Percentiles rank a stretch among this genome's conserved stretches.
These are phyloP conservation scores for Stereum hirsutum DNA, from an alignment of 1,284 basidiomycete species.

Conservation along the genomic window DNA sequence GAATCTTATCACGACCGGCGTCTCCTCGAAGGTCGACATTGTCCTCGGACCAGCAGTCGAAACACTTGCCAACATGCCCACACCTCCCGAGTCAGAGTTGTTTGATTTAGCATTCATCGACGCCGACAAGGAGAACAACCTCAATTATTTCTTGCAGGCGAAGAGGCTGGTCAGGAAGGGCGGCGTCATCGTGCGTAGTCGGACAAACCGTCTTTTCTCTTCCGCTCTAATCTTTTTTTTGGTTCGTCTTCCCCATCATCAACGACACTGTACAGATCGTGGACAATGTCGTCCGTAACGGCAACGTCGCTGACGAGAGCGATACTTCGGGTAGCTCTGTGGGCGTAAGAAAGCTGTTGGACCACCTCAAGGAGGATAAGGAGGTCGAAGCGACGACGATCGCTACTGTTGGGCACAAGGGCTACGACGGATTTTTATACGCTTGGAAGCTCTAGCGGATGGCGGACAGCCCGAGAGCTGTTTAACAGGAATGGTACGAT, in stretches of 20 bases:
- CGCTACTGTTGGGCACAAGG: slow-evolving; percentile 51
- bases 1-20: slow-evolving; percentile 40
- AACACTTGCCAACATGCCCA: slow-evolving; percentile 29
- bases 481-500: too few species aligned
- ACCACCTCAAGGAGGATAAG: slow-evolving; percentile 37
- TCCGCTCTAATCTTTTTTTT: too few species aligned
- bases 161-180: slow-evolving; percentile 44
- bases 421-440: slow-evolving; percentile 54
- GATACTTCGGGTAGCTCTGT: slow-evolving; percentile 27
- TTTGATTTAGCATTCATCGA: slow-evolving; percentile 59
- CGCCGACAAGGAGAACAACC: slow-evolving; percentile 45
- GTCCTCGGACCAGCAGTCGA: slow-evolving; percentile 42
- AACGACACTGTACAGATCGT: slow-evolving; percentile 48
- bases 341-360: slow-evolving; percentile 40
- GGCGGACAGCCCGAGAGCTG: too few species aligned
- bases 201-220: too few species aligned
- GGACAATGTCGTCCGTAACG: slow-evolving; percentile 52
- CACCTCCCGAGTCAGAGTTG: slow-evolving; percentile 28
- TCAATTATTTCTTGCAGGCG: slow-evolving; percentile 42
- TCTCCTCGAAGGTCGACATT: slow-evolving; percentile 35
- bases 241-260: too few species aligned
- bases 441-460: slow-evolving; percentile 20
- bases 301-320: slow-evolving; percentile 33
- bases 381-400: slow-evolving; percentile 54
- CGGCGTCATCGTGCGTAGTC: slow-evolving; percentile 42